A percentile compares a stretch with the other conserved stretches of the same genome.
These are phyloP conservation scores for Ascochyta fabae DNA, from an alignment of 2,329 filamentous ascomycete genomes.

Conservation along the genomic window DNA sequence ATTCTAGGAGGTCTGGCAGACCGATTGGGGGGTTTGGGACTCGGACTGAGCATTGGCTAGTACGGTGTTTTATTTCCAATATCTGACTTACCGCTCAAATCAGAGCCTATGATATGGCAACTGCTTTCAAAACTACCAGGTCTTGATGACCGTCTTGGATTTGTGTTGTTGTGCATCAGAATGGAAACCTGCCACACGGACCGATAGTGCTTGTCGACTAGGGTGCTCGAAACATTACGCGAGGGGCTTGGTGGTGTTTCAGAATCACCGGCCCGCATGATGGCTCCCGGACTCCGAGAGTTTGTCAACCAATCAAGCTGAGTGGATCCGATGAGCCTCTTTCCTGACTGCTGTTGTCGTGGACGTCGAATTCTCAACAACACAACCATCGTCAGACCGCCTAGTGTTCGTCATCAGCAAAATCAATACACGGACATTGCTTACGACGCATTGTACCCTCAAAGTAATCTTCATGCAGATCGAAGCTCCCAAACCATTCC, in stretches of 20 bases:
- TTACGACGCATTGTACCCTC: conserved; percentile 7
- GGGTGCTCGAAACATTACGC: conserved; percentile 9
- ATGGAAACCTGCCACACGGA: background rate
- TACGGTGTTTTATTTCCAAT: too few relatives aligned
- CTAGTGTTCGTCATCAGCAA: background rate
- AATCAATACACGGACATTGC: background rate
- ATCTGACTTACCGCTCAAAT: too few relatives aligned
- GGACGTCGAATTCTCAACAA: background rate
- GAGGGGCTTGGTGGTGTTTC: conserved; percentile 13
- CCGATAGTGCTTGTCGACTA: background rate
- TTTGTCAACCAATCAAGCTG: conserved; percentile 5
- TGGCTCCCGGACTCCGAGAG: conserved; percentile 12
- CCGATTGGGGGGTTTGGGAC: conserved; percentile 26
- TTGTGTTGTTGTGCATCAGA: background rate
- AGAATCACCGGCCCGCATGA: conserved; percentile 16
- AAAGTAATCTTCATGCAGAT: conserved; percentile 1
- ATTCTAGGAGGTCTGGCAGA: conserved; percentile 28
- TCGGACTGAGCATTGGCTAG: conserved; percentile 25
- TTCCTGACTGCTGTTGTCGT: background rate
- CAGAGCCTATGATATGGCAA: too few relatives aligned
- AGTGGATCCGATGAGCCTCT: conserved; percentile 6
- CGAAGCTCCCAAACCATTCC: background rate
- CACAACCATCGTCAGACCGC: conserved; percentile 5
- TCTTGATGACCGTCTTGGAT: background rate
- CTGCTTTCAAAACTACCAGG: too few relatives aligned